Evolutionary conservation across 768 basidiomycete genomes (phyloP).

Genomic region (Strobilomyces dryophilus): DNA sequence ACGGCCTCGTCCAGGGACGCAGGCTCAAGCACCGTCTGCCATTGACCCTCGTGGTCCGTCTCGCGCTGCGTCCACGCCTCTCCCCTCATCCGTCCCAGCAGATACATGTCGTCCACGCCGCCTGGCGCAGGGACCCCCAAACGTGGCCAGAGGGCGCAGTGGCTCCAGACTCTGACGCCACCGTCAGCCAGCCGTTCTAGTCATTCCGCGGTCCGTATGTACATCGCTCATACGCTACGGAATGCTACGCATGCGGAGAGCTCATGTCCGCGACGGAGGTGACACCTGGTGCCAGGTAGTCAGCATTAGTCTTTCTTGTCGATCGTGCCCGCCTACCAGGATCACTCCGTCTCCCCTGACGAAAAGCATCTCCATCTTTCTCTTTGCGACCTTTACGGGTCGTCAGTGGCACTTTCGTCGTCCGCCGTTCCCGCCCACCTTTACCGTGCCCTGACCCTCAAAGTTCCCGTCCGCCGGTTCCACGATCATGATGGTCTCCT

Average conservation of each 20-base stretch:
- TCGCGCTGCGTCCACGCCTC: constrained; percentile 25
- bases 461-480: constrained; percentile 68
- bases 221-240: constrained; percentile 5
- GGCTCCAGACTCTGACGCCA: constrained; percentile 55
- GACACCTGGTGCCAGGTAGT: constrained; percentile 55
- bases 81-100: constrained; percentile 27
- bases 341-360: constrained; percentile 98
- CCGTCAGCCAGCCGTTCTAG: constrained; percentile 4
- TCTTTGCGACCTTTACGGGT: constrained; percentile 69
- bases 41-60: constrained; percentile 50
- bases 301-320: constrained; percentile 4
- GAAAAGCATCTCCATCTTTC: constrained; percentile 97
- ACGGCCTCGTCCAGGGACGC: constrained; percentile 54
- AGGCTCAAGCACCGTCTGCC: constrained; percentile 59
- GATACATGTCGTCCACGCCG: constrained; percentile 70
- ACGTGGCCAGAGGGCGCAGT: constrained; percentile 68
- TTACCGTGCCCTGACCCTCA: constrained; percentile 58
- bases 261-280: constrained; percentile 69
- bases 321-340: constrained; percentile 51
- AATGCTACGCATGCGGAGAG: neutral
- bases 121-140: constrained; percentile 66
- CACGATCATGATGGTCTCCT: constrained; percentile 96
- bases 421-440: constrained; percentile 38
- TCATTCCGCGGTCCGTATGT: constrained; percentile 1
- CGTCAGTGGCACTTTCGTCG: neutral